Conservation (phyloP, 495 filamentous ascomycete genomes). For the Massariosphaeria phaeospora region DNA sequence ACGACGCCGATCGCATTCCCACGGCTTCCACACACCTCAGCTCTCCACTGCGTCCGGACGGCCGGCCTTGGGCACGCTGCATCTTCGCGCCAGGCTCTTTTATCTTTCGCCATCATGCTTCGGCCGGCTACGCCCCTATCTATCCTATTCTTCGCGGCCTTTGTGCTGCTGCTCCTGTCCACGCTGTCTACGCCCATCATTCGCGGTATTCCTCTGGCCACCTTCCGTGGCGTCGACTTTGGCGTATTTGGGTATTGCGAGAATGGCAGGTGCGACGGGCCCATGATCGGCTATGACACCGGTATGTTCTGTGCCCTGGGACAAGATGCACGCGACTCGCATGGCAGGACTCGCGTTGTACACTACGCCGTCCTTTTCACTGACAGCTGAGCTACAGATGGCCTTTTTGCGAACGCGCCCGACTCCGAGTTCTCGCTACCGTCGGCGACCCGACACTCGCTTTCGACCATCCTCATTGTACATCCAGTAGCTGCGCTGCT, state of each 20-base stretch:
- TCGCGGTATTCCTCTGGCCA: conserved; percentile 74
- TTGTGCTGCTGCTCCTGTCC: conserved; percentile 78
- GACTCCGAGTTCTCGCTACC: conserved; percentile 68
- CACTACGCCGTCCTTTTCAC: not conserved
- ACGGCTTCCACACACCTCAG: conserved; percentile 6
- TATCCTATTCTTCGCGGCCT: conserved; percentile 77
- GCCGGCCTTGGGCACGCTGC: conserved; percentile 26
- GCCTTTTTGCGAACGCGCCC: conserved; percentile 43
- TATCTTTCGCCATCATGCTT: conserved; percentile 51
- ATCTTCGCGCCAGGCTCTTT: conserved; percentile 14
- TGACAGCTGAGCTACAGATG: conserved; percentile 30
- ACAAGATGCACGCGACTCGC: too few species aligned
- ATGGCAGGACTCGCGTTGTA: not conserved
- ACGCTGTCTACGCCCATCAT: conserved; percentile 91
- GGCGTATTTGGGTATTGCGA: conserved; percentile 92
- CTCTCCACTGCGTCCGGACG: conserved; percentile 17
- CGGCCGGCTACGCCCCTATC: conserved; percentile 91
- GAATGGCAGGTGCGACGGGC: conserved; percentile 56
- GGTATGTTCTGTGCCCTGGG: conserved; percentile 51
- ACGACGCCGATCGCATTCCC: conserved; percentile 10
- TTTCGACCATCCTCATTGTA: conserved; percentile 88
- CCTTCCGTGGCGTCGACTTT: conserved; percentile 70
- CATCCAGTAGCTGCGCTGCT: conserved; percentile 87
- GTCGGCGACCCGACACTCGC: conserved; percentile 64
- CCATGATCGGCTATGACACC: conserved; percentile 79